Conservation (phyloP, 345 rosid species). For the Populus pruinosa region DNA sequence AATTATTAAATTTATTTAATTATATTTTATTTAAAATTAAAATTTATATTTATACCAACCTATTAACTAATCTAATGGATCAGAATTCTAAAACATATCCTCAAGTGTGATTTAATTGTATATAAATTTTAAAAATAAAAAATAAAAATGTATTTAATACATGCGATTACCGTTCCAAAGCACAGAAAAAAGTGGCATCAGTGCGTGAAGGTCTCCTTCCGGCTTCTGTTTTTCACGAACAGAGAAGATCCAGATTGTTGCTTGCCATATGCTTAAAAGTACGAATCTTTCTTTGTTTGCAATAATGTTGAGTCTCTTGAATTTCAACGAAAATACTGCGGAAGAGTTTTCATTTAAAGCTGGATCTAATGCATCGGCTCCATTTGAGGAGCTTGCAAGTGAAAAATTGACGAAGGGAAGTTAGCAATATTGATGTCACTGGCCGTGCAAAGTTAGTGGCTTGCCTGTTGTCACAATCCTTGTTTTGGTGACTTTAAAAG, state of each 20-base stretch:
- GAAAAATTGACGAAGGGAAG: neutral
- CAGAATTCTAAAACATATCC: too few species aligned
- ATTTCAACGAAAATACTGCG: neutral
- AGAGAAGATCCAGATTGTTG: neutral
- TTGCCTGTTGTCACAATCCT: neutral
- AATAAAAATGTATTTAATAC: too few species aligned
- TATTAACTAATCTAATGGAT: too few species aligned
- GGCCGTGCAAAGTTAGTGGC: constrained; percentile 15
- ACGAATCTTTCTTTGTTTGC: neutral
- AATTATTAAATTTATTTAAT: too few species aligned
- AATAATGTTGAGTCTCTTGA: neutral
- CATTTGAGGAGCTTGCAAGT: neutral
- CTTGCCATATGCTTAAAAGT: neutral
- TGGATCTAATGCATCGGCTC: neutral
- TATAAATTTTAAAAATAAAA: too few species aligned
- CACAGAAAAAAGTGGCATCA: neutral
- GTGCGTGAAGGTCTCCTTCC: neutral
- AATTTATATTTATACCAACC: too few species aligned
- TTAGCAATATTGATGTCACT: constrained; percentile 9
- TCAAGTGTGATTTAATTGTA: too few species aligned
- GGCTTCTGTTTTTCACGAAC: neutral
- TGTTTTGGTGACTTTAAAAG: constrained; percentile 1
- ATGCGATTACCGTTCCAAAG: too few species aligned
- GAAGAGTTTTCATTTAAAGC: neutral
- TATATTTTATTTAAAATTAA: too few species aligned